Evolutionary conservation across 192 early-diverging fungal genomes (phyloP).

Genomic region (Allomyces macrogynus): DNA sequence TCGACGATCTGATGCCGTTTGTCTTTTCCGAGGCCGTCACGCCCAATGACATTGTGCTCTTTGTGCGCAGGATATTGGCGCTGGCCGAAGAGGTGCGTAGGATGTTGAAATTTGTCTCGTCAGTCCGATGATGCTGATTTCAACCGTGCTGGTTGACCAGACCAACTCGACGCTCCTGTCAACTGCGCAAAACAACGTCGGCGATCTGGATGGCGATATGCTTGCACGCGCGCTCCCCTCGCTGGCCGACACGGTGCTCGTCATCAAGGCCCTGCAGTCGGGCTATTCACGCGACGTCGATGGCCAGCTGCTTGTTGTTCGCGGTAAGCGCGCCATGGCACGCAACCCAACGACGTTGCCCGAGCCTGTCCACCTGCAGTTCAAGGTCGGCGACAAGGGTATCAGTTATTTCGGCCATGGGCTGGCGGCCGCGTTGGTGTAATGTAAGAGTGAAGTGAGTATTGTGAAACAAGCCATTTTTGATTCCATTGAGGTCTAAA

Average conservation of each 20-base stretch:
- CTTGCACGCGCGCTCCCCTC: neutral
- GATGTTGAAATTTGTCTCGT: too few relatives aligned
- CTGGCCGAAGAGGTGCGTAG: too few relatives aligned
- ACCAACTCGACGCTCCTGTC: neutral
- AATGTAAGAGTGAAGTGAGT: neutral
- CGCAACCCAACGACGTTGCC: neutral
- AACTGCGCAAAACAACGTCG: neutral
- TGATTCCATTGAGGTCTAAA: too few relatives aligned
- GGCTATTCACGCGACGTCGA: neutral
- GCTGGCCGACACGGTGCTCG: neutral
- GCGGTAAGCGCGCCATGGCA: neutral
- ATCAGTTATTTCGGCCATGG: neutral
- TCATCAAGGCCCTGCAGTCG: neutral
- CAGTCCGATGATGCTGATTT: neutral
- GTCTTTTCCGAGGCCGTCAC: neutral
- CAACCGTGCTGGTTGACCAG: neutral
- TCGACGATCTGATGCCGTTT: neutral
- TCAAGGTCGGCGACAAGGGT: neutral
- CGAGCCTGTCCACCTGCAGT: neutral
- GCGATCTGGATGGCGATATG: neutral
- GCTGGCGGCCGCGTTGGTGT: neutral
- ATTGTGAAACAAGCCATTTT: too few relatives aligned
- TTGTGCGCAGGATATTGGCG: too few relatives aligned
- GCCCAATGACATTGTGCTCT: too few relatives aligned
- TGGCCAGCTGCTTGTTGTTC: neutral